phyloP scores from a whole-genome alignment of 352 stramenopile genomes.

The Ophiocytium majus region DNA sequence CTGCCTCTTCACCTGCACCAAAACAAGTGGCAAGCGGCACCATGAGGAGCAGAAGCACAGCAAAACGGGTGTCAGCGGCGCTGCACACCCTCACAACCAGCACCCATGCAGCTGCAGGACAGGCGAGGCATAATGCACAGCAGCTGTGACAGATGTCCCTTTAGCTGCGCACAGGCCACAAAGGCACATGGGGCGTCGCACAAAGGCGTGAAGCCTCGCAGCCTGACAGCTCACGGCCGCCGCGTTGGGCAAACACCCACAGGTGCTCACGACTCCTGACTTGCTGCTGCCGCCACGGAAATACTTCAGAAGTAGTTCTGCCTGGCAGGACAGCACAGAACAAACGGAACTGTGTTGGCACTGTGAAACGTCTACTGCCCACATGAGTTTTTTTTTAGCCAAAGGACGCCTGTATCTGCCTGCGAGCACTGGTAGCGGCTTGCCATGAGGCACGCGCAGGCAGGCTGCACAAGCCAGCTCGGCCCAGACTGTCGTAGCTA shows the following conservation, averaged over 20 bases:
- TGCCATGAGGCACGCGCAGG: too few species aligned
- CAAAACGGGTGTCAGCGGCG: background rate
- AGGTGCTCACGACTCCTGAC: too few species aligned
- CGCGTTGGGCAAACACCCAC: too few species aligned
- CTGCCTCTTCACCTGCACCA: slow-evolving; percentile 4
- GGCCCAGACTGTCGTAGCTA: too few species aligned
- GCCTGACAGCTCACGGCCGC: too few species aligned
- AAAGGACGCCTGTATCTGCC: background rate
- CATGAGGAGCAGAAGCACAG: background rate
- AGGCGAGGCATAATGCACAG: background rate
- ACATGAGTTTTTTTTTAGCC: too few species aligned
- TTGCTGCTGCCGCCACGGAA: too few species aligned
- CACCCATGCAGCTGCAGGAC: background rate
- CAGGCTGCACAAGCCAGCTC: too few species aligned
- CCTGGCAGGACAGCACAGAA: too few species aligned
- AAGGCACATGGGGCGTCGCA: background rate
- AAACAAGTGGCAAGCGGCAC: background rate
- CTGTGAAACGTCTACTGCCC: background rate
- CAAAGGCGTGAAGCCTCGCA: too few species aligned
- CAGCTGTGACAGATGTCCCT: background rate
- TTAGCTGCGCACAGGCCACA: background rate
- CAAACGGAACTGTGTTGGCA: background rate
- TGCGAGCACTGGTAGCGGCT: too few species aligned
- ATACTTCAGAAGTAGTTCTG: too few species aligned
- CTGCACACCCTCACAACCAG: background rate